A percentile compares a stretch with the other conserved stretches of the same genome.
These are phyloP conservation scores for Fusarium floridanum DNA, from an alignment of 2,329 filamentous ascomycete species.

Conservation along the genomic window DNA sequence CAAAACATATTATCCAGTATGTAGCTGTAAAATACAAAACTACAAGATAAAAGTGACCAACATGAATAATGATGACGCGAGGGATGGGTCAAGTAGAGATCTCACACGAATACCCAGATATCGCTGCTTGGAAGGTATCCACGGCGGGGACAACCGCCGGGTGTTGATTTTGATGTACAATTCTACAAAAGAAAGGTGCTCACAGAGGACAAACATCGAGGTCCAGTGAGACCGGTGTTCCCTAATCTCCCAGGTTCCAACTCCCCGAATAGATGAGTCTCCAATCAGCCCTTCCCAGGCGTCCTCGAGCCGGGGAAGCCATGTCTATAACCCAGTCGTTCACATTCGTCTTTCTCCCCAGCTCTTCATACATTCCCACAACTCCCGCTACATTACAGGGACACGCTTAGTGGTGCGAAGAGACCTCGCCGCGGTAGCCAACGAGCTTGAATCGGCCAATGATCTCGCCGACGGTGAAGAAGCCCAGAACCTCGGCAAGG, in stretches of 20 bases:
- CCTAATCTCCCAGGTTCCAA: constrained; percentile 39
- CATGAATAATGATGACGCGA: not conserved
- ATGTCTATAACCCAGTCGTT: constrained; percentile 43
- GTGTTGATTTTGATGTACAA: constrained; percentile 49
- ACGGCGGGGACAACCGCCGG: constrained; percentile 27
- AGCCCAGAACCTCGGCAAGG: constrained; percentile 88
- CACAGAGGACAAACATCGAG: constrained; percentile 44
- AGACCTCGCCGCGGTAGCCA: constrained; percentile 83
- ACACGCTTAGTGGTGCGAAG: constrained; percentile 68
- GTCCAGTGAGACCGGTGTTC: constrained; percentile 39
- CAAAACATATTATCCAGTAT: not conserved
- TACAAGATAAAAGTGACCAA: not conserved
- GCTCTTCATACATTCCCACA: constrained; percentile 24
- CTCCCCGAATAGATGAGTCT: constrained; percentile 38
- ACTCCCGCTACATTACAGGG: constrained; percentile 25
- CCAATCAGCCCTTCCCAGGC: constrained; percentile 41
- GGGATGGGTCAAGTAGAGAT: not conserved
- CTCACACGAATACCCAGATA: constrained; percentile 16
- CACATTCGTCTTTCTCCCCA: constrained; percentile 35
- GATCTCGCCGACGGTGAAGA: constrained; percentile 98
- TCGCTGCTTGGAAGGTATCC: constrained; percentile 36
- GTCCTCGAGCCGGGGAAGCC: constrained; percentile 31
- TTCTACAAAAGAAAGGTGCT: constrained; percentile 51
- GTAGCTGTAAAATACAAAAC: not conserved
- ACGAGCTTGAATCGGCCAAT: constrained; percentile 95